Evolutionary conservation across 768 basidiomycete genomes (phyloP).

Genomic region (Podaxis pistillaris): DNA sequence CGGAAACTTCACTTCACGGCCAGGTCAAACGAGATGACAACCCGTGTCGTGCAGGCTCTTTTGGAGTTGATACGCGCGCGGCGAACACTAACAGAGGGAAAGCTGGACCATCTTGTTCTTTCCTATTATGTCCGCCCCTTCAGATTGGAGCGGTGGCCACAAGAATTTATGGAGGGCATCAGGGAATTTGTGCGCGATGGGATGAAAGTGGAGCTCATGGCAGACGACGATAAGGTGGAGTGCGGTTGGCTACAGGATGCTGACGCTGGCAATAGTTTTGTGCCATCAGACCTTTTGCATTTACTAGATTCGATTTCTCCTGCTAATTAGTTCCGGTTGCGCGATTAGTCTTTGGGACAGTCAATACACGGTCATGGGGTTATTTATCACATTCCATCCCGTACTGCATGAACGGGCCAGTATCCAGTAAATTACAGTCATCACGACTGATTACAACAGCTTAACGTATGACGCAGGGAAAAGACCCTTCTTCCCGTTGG

Average conservation of each 20-base stretch:
- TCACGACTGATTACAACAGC: conserved; percentile 36
- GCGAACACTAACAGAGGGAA: too few relatives aligned
- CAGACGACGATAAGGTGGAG: background rate
- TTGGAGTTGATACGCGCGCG: too few relatives aligned
- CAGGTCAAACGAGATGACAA: too few relatives aligned
- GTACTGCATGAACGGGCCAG: background rate
- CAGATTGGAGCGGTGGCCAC: too few relatives aligned
- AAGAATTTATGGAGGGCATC: background rate
- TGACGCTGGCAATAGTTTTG: background rate
- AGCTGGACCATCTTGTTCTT: too few relatives aligned
- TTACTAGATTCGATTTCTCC: background rate
- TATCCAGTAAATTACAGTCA: background rate
- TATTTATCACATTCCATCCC: background rate
- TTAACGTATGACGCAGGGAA: conserved; percentile 73
- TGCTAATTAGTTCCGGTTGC: background rate
- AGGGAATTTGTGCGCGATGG: background rate
- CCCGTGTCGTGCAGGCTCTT: too few relatives aligned
- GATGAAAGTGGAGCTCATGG: background rate
- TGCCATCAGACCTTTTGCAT: background rate
- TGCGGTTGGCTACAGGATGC: background rate
- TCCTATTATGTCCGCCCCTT: too few relatives aligned
- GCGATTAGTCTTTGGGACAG: background rate
- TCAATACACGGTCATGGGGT: background rate
- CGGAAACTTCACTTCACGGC: too few relatives aligned
- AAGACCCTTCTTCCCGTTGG: conserved; percentile 55